These are phyloP conservation scores for Trifolium dubium DNA, from an alignment of 306 rosid genomes.

Conservation along the genomic window DNA sequence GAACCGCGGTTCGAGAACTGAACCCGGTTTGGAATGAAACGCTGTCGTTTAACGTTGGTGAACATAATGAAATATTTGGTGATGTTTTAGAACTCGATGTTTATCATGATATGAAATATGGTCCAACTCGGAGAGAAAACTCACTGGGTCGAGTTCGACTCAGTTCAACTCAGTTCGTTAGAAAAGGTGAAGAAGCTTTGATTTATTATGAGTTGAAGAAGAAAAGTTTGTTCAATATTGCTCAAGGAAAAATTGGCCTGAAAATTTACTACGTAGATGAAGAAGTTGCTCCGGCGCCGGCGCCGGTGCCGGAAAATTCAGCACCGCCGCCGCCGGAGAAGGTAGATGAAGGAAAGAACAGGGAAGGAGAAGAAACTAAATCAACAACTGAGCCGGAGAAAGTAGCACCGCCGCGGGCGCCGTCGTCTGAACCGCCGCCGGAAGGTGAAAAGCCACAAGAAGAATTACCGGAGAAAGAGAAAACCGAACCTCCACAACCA, in stretches of 20 bases:
- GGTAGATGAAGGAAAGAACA: slow-evolving; percentile 38
- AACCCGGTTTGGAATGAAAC: slow-evolving; percentile 82
- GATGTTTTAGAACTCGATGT: slow-evolving; percentile 73
- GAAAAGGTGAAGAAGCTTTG: slow-evolving; percentile 88
- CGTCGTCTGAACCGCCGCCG: slow-evolving; percentile 16
- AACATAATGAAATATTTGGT: slow-evolving; percentile 59
- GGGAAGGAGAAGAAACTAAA: neutral
- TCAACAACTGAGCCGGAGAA: neutral
- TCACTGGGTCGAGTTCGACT: slow-evolving; percentile 69
- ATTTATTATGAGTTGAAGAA: slow-evolving; percentile 69
- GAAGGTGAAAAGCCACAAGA: slow-evolving; percentile 36
- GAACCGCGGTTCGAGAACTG: slow-evolving; percentile 55
- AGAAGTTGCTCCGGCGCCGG: slow-evolving; percentile 25
- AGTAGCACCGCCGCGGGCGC: neutral
- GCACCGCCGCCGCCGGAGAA: slow-evolving; percentile 30
- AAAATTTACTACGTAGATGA: slow-evolving; percentile 65
- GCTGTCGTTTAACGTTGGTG: slow-evolving; percentile 66
- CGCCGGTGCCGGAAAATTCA: neutral
- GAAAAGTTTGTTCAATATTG: slow-evolving; percentile 57
- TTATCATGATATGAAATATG: slow-evolving; percentile 62
- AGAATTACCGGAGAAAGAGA: slow-evolving; percentile 23
- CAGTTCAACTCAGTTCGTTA: slow-evolving; percentile 69
- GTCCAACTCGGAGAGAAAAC: slow-evolving; percentile 64
- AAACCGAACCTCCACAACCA: neutral
- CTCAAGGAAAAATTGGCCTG: slow-evolving; percentile 80